These are phyloP conservation scores for Musa beccarii DNA, from an alignment of 176 grass and related monocot genomes.

Conservation along the genomic window DNA sequence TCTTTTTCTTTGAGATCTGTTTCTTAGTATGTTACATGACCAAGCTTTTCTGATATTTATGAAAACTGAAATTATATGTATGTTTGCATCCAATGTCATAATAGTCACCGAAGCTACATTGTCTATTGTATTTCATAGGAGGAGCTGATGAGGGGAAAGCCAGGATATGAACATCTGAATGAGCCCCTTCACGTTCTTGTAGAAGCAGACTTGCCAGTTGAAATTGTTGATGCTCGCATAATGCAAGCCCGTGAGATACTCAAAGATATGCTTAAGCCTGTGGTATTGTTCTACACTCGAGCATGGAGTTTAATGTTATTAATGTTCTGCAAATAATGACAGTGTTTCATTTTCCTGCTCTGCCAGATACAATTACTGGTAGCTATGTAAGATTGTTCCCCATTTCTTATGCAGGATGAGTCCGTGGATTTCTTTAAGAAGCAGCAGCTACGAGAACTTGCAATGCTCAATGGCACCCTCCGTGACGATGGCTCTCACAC, in stretches of 20 bases:
- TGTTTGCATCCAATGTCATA: not conserved
- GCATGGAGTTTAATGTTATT: not conserved
- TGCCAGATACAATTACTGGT: not conserved
- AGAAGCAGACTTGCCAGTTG: slow-evolving; percentile 38
- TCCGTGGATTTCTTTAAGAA: slow-evolving; percentile 40
- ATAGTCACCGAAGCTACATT: not conserved
- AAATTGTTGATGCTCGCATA: slow-evolving; percentile 26
- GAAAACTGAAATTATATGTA: not conserved
- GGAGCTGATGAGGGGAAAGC: slow-evolving; percentile 38
- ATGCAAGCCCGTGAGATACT: slow-evolving; percentile 29
- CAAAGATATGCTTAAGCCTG: slow-evolving; percentile 32
- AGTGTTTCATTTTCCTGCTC: not conserved
- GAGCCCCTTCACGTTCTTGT: slow-evolving; percentile 39
- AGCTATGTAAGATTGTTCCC: not conserved
- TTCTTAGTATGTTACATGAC: not conserved
- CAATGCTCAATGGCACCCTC: slow-evolving; percentile 35
- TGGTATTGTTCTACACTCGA: slow-evolving; percentile 18
- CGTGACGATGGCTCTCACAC: slow-evolving; percentile 27
- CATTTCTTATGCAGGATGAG: slow-evolving; percentile 16
- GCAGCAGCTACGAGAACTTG: slow-evolving; percentile 43
- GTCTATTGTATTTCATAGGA: slow-evolving; percentile 13
- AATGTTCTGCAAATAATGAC: not conserved
- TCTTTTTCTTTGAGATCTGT: not conserved
- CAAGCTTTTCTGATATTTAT: not conserved
- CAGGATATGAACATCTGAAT: slow-evolving; percentile 43